Conservation (phyloP, 202 grass and related monocot species). For the Schoenoplectus tabernaemontani region DNA sequence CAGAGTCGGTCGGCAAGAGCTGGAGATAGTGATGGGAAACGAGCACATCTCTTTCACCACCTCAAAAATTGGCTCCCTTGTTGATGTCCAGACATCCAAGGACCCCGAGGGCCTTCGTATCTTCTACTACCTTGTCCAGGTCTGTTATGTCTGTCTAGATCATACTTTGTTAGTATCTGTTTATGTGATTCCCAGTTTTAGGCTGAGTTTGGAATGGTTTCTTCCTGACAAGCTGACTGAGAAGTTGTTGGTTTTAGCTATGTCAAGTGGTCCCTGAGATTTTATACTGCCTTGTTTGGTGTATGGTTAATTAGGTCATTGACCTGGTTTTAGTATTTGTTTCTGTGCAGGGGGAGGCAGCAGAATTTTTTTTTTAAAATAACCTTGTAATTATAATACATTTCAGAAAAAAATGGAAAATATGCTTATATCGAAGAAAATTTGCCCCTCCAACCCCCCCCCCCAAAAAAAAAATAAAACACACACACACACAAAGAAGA, state of each 20-base stretch:
- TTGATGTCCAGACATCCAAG: slow-evolving; percentile 60
- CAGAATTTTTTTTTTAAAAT: no score
- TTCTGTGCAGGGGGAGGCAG: neutral
- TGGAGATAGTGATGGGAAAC: slow-evolving; percentile 94
- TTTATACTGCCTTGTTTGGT: neutral
- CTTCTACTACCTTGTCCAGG: slow-evolving; percentile 98
- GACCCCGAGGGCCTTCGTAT: slow-evolving; percentile 77
- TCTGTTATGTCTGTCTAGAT: neutral
- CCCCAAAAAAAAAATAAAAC: no score
- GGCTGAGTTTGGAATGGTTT: neutral
- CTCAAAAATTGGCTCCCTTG: slow-evolving; percentile 83
- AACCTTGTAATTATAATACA: no score
- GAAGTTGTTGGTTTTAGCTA: neutral
- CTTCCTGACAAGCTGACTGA: neutral
- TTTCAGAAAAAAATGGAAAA: no score
- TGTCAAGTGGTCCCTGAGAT: neutral
- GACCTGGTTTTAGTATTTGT: neutral
- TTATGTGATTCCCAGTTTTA: no score
- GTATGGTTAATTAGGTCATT: neutral
- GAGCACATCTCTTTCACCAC: slow-evolving; percentile 96
- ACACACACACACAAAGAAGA: no score
- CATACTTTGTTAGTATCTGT: neutral
- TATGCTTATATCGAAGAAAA: no score
- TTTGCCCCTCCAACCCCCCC: no score
- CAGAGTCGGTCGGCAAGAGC: slow-evolving; percentile 82